Evolutionary conservation across 768 basidiomycete species (phyloP).

Genomic region (Leucogyrophana mollusca): DNA sequence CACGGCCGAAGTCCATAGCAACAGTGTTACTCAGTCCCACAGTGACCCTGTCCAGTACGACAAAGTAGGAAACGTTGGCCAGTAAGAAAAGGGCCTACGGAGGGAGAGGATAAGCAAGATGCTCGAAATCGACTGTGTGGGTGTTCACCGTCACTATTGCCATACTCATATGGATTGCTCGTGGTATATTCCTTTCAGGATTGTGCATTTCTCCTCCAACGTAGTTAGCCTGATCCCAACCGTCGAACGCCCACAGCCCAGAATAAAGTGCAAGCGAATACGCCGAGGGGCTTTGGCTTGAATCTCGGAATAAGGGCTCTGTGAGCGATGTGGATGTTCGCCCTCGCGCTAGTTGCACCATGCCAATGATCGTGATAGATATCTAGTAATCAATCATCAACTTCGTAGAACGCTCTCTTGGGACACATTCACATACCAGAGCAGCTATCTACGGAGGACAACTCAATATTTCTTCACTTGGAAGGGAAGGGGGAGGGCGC

Average conservation of each 20-base stretch:
- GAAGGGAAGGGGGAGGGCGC: constrained; percentile 6
- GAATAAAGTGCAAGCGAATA: constrained; percentile 96
- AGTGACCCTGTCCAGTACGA: constrained; percentile 79
- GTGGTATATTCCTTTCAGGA: constrained; percentile 83
- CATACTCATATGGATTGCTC: constrained; percentile 92
- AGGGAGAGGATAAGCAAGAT: constrained; percentile 5
- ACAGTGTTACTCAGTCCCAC: constrained; percentile 84
- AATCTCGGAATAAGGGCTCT: constrained; percentile 67
- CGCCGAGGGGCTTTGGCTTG: constrained; percentile 74
- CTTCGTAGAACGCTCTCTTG: background rate
- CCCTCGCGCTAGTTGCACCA: constrained; percentile 74
- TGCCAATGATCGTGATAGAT: constrained; percentile 73
- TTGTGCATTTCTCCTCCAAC: constrained; percentile 87
- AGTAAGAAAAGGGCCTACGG: constrained; percentile 70
- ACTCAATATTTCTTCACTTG: constrained; percentile 2
- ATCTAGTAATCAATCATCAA: constrained; percentile 39
- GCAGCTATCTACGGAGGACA: constrained; percentile 50
- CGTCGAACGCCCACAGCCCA: constrained; percentile 93
- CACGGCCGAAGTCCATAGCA: constrained; percentile 89
- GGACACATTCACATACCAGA: constrained; percentile 46
- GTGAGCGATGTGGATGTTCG: constrained; percentile 66
- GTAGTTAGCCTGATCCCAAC: constrained; percentile 93
- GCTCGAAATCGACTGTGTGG: background rate
- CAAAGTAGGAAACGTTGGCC: constrained; percentile 89
- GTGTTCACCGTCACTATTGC: constrained; percentile 63